Base-by-base conservation (phyloP, 2,329 filamentous ascomycete genomes). In the Aspergillus amoenus region DNA sequence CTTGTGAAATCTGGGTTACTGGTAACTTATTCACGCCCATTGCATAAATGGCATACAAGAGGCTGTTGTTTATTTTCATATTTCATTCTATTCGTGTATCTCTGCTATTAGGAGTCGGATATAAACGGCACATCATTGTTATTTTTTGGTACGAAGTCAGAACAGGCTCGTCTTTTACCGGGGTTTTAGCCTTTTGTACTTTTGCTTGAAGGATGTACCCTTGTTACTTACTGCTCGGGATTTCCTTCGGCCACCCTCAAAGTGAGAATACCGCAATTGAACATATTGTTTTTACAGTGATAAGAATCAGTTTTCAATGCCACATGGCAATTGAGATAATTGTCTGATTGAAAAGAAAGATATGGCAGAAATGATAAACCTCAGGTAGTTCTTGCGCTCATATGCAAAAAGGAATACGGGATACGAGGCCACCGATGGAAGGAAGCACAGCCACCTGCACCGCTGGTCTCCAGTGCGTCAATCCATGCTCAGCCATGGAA, bases 21-120 rank as follows among this genome's bases (percentile, higher is more conserved):
- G 52, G 55, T 54, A 61, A 53, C 42, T 45, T 47, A 46, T 62
- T 52, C 60, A 53, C 42, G 46, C 55, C 62, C 57, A 56, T 55
- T 60, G 62, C 61, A 61, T 66, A 64, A 52, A 64, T 63, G 64
- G 44, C 54, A 57, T 64, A 56, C 51, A 58, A 61, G 52, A 56
- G 55, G 55, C 57, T 51, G 39, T 45, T 56, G 18, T 56, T 52
- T 47, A 27, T 55, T 57, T 55, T 45, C 45, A 43, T 56, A 15
- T 62, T 51, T 64, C 52, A 42, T 52, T 60, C 45, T 30, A 32
- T 61, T 47, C 47, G 45, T 53, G 44, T 47, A 27, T 45, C n/a
- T 42, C 27, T 57, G 52, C 18, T 52, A 40, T 47, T 44, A 30
- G 56, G 52, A 51, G 55, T 60, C 49, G 32, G 52, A 54, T 61